Conservation (phyloP, 352 stramenopile species). For the Discostella stelligera region DNA sequence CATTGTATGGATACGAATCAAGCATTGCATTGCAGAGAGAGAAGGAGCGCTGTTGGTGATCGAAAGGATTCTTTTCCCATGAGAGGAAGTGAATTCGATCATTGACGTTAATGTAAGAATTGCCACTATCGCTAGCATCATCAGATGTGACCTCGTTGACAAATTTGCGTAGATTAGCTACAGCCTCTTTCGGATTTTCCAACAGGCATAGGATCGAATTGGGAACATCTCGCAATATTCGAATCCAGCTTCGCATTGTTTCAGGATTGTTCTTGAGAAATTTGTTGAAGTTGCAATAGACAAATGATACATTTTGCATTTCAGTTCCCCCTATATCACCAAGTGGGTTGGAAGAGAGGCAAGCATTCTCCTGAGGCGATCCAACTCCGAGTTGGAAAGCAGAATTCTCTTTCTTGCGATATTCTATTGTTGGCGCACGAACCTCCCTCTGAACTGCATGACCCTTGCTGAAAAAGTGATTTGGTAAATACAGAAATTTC, state of each 20-base stretch:
- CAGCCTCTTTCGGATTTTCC: conserved; percentile 66
- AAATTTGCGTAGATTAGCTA: conserved; percentile 68
- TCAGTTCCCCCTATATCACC: conserved; percentile 1
- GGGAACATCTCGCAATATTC: conserved; percentile 66
- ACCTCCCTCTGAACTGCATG: conserved; percentile 72
- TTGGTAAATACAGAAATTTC: conserved; percentile 77
- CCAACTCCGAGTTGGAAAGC: conserved; percentile 62
- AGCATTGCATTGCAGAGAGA: conserved; percentile 80
- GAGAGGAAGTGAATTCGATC: conserved; percentile 70
- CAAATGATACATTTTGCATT: conserved; percentile 56
- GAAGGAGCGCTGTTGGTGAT: conserved; percentile 70
- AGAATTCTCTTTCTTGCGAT: conserved; percentile 36
- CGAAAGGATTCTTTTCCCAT: conserved; percentile 77
- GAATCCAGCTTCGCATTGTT: conserved; percentile 73
- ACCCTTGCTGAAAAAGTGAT: conserved; percentile 80
- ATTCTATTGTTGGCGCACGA: conserved; percentile 56
- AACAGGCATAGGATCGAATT: conserved; percentile 76
- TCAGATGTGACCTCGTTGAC: conserved; percentile 52
- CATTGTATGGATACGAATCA: conserved; percentile 80
- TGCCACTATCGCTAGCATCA: conserved; percentile 33
- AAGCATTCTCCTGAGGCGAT: conserved; percentile 69
- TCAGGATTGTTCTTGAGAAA: conserved; percentile 80
- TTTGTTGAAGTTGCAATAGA: conserved; percentile 83
- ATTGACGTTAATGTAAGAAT: conserved; percentile 52
- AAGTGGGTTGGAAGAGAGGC: conserved; percentile 43